Base-by-base conservation (phyloP, 129 eudicot species). In the Logfia minima region DNA sequence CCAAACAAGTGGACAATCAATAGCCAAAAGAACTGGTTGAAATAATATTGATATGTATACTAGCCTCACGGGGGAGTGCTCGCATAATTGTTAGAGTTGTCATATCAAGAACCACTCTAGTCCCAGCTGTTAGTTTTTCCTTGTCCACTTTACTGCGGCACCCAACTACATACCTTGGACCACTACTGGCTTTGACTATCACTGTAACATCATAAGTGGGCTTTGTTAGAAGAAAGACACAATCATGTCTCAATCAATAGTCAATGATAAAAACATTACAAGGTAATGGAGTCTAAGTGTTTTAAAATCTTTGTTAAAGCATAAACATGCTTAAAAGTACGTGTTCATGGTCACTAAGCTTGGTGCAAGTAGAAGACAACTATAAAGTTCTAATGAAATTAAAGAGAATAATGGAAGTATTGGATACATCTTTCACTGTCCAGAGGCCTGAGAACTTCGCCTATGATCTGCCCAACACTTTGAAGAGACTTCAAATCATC, bases 381-480 rank as follows among this genome's bases (percentile, higher is more conserved):
- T 77, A 51, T 3, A 34, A 64, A 62, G 37, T 13, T 37, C 16
- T 18, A 1, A 74, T 74, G 75, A 80, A 29, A 75, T 58, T 45
- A 51, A 55, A 29, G n/a, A 66, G 29, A 60, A 69, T 6, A 80
- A 10, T 48, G 61, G 39, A 39, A 41, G 73, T 77, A 65, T 3
- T 68, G 68, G 78, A 87, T 89, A 95, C 99, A 85, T 80, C 96
- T 85, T 76, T 95, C 99, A 66, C 87, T 91, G 79, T 95, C 97
- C 74, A 95, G 89, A 75, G 99, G 96, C 89, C 97, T 86, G 53
- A 91, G 90, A 58, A 95, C 99, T 83, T 95, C 99, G 23, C 99
- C 99, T 24, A 95, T 95, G 75, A 95, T 91, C 76, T 95, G 99
- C n/a, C 99, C 99, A 78, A 95, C 99, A 67, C 99, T 95, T 82